Conservation (phyloP, 2,329 filamentous ascomycete genomes). For the Aaosphaeria arxii region DNA sequence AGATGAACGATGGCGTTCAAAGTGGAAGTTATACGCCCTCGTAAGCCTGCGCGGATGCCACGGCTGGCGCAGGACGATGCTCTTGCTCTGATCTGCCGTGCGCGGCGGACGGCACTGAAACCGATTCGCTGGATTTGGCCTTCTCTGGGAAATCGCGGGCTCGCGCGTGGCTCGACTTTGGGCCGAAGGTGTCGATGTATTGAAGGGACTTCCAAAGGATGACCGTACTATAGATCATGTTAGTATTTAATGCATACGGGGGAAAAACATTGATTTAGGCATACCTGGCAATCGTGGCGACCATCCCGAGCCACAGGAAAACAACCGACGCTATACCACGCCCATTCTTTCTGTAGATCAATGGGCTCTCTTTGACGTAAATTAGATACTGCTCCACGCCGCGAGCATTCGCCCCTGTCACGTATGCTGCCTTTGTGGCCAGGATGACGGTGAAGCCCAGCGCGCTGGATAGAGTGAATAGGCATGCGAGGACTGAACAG, state of each 20-base stretch:
- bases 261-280: constrained; percentile 2
- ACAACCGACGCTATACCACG: constrained; percentile 51
- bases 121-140: no score
- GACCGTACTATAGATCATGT: constrained; percentile 30
- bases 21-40: no score
- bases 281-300: constrained; percentile 48
- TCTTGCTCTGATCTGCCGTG: no score
- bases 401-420: constrained; percentile 40
- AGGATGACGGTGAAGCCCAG: constrained; percentile 53
- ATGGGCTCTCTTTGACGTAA: constrained; percentile 34
- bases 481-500: constrained; percentile 47
- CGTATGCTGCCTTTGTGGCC: constrained; percentile 44
- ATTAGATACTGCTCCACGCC: constrained; percentile 32
- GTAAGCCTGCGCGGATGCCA: no score
- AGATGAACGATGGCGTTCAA: no score
- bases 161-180: constrained; percentile 38
- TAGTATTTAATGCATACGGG: neutral
- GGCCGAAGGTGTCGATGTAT: constrained; percentile 38
- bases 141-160: constrained; percentile 5
- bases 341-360: constrained; percentile 49
- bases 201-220: constrained; percentile 38
- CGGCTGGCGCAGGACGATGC: no score
- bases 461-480: constrained; percentile 48
- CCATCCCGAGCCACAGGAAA: constrained; percentile 52
- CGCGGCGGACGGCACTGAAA: no score